Percentiles rank a stretch among this genome's conserved stretches.
Evolutionary conservation across 1,139 yeast genomes (phyloP).

Genomic region (Debaryomyces singareniensis): DNA sequence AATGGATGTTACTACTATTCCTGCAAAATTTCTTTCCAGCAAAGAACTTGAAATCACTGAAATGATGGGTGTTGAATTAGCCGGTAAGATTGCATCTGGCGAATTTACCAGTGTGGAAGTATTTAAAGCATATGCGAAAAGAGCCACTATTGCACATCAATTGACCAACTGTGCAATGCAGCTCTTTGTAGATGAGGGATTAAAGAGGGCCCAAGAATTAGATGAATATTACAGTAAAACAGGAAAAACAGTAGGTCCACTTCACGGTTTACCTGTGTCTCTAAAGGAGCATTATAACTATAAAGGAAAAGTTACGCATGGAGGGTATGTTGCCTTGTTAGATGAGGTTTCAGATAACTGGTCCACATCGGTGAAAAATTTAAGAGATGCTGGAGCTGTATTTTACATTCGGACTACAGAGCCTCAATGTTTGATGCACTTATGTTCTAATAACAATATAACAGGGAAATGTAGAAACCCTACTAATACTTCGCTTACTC

Average conservation of each 20-base stretch:
- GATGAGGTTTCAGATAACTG: slow-evolving; percentile 15
- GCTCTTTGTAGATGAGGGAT: slow-evolving; percentile 26
- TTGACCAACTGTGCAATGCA: slow-evolving; percentile 30
- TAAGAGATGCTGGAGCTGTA: slow-evolving; percentile 9
- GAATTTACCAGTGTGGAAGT: slow-evolving; percentile 38
- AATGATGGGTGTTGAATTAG: slow-evolving; percentile 28
- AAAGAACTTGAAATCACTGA: slow-evolving; percentile 45
- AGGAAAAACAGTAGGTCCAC: slow-evolving; percentile 3
- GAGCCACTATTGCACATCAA: slow-evolving; percentile 36
- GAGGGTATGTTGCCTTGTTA: slow-evolving; percentile 9
- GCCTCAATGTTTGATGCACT: slow-evolving; percentile 12
- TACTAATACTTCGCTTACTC: slow-evolving; percentile 13
- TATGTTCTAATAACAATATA: slow-evolving; percentile 10
- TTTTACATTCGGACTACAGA: slow-evolving; percentile 10
- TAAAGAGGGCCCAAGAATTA: slow-evolving; percentile 23
- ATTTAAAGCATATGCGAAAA: slow-evolving; percentile 42
- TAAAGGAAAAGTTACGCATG: slow-evolving; percentile 7
- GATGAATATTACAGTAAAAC: slow-evolving; percentile 12
- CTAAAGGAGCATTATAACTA: slow-evolving; percentile 11
- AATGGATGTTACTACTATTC: slow-evolving; percentile 38
- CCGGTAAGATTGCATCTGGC: slow-evolving; percentile 25
- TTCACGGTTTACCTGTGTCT: slow-evolving; percentile 10
- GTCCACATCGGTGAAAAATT: slow-evolving; percentile 15
- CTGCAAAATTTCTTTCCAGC: slow-evolving; percentile 37
- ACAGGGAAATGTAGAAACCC: slow-evolving; percentile 18